A percentile compares a stretch with the other conserved stretches of the same genome.
These are phyloP conservation scores for Eremothecium gossypii DNA, from an alignment of 1,139 yeast genomes.

Conservation along the genomic window DNA sequence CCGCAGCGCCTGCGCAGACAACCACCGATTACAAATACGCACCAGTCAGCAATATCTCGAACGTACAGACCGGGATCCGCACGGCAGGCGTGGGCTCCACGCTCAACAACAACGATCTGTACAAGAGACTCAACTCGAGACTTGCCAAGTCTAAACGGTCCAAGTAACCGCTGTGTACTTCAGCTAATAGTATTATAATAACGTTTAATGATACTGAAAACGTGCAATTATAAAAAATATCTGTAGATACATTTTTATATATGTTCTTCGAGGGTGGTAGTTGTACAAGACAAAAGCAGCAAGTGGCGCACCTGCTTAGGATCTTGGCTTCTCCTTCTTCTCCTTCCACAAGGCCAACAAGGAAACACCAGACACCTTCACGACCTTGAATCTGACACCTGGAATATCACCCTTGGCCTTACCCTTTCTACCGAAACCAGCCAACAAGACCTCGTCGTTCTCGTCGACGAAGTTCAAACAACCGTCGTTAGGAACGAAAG, in stretches of 20 bases:
- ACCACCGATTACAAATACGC: constrained; percentile 87
- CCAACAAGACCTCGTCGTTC: constrained; percentile 98
- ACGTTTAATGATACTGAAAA: constrained; percentile 5
- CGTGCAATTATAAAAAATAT: constrained; percentile 11
- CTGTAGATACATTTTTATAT: constrained; percentile 4
- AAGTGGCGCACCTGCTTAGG: constrained; percentile 41
- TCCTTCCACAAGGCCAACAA: constrained; percentile 99
- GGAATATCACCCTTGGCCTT: constrained; percentile 99
- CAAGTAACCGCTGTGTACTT: constrained; percentile 5
- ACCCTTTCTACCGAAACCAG: constrained; percentile 99
- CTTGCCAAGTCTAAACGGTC: constrained; percentile 24
- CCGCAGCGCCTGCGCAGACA: constrained; percentile 87
- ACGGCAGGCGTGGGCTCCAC: constrained; percentile 44
- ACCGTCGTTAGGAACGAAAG: constrained; percentile 99
- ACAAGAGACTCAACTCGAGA: constrained; percentile 47
- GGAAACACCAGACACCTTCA: constrained; percentile 99
- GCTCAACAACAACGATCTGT: constrained; percentile 60
- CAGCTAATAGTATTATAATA: not conserved
- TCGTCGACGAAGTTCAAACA: constrained; percentile 99
- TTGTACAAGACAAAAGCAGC: constrained; percentile 1
- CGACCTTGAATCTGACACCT: constrained; percentile 99
- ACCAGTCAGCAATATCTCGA: constrained; percentile 55
- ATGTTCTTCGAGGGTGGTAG: not conserved
- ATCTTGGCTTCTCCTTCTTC: constrained; percentile 99
- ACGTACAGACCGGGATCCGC: constrained; percentile 28